Base-by-base conservation (phyloP, 495 filamentous ascomycete species). In the Saxophila tyrrhenica region DNA sequence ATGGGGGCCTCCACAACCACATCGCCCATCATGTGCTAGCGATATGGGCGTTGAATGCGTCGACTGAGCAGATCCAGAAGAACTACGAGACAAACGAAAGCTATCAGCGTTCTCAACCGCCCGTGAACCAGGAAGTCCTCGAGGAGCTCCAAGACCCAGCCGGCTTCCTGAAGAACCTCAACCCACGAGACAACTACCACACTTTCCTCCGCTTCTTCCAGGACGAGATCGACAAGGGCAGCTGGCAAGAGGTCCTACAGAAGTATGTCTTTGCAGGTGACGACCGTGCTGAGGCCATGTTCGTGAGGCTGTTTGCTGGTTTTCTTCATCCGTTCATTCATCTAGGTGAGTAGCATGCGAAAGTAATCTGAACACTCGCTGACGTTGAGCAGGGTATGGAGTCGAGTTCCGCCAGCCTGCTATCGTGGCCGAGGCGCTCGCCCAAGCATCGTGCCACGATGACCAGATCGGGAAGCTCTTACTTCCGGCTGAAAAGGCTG, bases 321-420 rank as follows among this genome's bases (percentile, higher is more conserved):
- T 78, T 90, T 56, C 60, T 92, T 1, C 89, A 95, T 62, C 86
- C 87, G 9, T 56, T 91, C 7, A 94, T 95, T 59, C 87, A 94
- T 59, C 29, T 35, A 35, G 29, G 29, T n/a, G n/a, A n/a, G n/a
- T n/a, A n/a, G n/a, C n/a, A n/a, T n/a, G n/a, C n/a, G n/a, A n/a
- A n/a, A n/a, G n/a, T n/a, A n/a, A n/a, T n/a, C n/a, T n/a, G n/a
- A n/a, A n/a, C n/a, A n/a, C n/a, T n/a, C n/a, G n/a, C n/a, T n/a
- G n/a, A n/a, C n/a, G n/a, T n/a, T n/a, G n/a, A n/a, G n/a, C n/a
- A 11, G 86, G 87, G 39, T 92, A 86, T 62, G 88, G 83, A 1
- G 59, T 95, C 17, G 87, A 94, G 59, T 94, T 87, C 69, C 59
- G 75, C 1, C 85, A 91, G 62, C 86, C 85, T 2, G 86, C 85